Percentiles rank a stretch among this genome's conserved stretches.
Conservation (phyloP, 257 asterid genomes). For the Solanum ossicruentum region DNA sequence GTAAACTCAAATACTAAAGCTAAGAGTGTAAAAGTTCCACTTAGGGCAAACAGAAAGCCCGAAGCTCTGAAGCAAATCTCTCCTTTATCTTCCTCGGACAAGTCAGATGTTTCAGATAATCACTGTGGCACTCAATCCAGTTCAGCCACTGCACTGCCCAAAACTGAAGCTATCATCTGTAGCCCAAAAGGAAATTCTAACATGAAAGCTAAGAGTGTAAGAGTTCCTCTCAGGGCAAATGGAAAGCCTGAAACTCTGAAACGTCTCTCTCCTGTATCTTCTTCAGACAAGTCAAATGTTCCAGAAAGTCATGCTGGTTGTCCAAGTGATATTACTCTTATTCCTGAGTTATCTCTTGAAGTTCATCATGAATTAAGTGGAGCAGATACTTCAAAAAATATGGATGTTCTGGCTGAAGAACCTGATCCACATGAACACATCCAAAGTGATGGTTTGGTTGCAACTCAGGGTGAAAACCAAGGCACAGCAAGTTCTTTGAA, state of each 20-base stretch:
- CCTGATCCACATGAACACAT: background rate
- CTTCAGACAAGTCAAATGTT: constrained; percentile 14
- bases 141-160: constrained; percentile 19
- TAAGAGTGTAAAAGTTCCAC: constrained; percentile 35
- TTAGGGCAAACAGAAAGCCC: constrained; percentile 11
- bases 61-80: constrained; percentile 16
- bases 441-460: background rate
- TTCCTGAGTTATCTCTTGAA: constrained; percentile 19
- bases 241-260: constrained; percentile 19
- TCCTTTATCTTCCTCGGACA: constrained; percentile 15
- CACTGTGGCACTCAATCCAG: constrained; percentile 19
- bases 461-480: background rate
- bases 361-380: constrained; percentile 10
- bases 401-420: background rate
- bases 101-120: constrained; percentile 8
- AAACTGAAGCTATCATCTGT: constrained; percentile 23
- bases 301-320: constrained; percentile 2
- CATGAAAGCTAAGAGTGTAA: constrained; percentile 37
- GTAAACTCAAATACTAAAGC: constrained; percentile 42
- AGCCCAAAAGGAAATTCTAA: constrained; percentile 35
- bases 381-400: constrained; percentile 1
- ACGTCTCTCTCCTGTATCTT: constrained; percentile 10
- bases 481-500: background rate
- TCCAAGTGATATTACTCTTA: constrained; percentile 7
- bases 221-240: constrained; percentile 21